These are phyloP conservation scores for Debaryomycetaceae sp. DNA, from an alignment of 1,139 yeast genomes.

Conservation along the genomic window DNA sequence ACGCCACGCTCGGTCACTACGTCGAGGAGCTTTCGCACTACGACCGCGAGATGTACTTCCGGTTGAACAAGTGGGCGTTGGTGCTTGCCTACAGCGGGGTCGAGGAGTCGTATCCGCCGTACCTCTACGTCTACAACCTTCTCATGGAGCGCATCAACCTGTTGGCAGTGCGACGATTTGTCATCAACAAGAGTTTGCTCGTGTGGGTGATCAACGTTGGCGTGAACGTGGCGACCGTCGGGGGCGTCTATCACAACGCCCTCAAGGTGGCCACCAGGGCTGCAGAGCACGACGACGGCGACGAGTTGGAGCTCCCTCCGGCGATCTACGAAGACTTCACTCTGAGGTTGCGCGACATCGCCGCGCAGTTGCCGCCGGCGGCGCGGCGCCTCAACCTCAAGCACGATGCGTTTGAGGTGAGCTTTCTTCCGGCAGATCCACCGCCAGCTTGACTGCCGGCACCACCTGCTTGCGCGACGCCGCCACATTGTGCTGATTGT, in stretches of 20 bases:
- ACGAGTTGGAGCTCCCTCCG: slow-evolving; percentile 26
- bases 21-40: slow-evolving; percentile 13
- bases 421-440: too few relatives aligned
- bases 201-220: slow-evolving; percentile 62
- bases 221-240: slow-evolving; percentile 21
- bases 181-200: slow-evolving; percentile 65
- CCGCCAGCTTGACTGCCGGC: slow-evolving; percentile 44
- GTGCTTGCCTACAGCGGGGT: slow-evolving; percentile 18
- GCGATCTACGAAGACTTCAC: slow-evolving; percentile 22
- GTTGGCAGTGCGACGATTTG: slow-evolving; percentile 44
- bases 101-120: slow-evolving; percentile 25
- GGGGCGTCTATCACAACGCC: slow-evolving; percentile 19
- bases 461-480: slow-evolving; percentile 89
- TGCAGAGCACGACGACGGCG: slow-evolving; percentile 29
- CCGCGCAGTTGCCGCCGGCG: too few relatives aligned
- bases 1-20: slow-evolving; percentile 27
- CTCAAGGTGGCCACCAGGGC: slow-evolving; percentile 33
- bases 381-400: too few relatives aligned
- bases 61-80: slow-evolving; percentile 62
- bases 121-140: slow-evolving; percentile 32
- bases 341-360: slow-evolving; percentile 6
- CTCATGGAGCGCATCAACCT: slow-evolving; percentile 45
- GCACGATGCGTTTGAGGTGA: too few relatives aligned
- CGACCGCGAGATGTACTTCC: slow-evolving; percentile 20
- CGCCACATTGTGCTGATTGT: slow-evolving; percentile 48